These are phyloP conservation scores for Sphaerulina populicola DNA, from an alignment of 2,329 filamentous ascomycete species.

Conservation along the genomic window DNA sequence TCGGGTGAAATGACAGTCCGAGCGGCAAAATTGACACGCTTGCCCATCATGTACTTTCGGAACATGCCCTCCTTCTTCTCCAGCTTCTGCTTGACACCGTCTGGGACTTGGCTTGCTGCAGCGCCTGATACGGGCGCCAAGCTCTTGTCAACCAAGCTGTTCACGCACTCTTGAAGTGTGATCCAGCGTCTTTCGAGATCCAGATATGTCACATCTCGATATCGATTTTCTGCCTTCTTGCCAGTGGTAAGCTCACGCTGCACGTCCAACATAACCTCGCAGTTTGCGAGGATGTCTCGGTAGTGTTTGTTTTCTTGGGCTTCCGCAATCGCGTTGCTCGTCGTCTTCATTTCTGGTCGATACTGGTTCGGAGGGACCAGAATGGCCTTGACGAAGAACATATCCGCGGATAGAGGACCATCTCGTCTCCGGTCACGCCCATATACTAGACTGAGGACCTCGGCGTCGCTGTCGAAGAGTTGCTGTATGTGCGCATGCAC, in stretches of 20 bases:
- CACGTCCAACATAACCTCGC: conserved; percentile 64
- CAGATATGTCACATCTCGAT: conserved; percentile 55
- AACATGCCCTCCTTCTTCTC: conserved; percentile 99
- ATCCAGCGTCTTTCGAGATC: conserved; percentile 77
- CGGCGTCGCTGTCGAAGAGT: conserved; percentile 79
- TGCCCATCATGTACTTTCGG: conserved; percentile 99
- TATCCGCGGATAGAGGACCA: conserved; percentile 46
- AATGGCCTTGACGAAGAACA: conserved; percentile 86
- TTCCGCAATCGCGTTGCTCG: conserved; percentile 73
- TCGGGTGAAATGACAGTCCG: conserved; percentile 97
- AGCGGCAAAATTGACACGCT: conserved; percentile 96
- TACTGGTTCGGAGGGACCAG: conserved; percentile 89
- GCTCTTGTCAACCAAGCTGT: conserved; percentile 83
- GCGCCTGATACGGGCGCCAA: conserved; percentile 73
- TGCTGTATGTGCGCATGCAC: conserved; percentile 69
- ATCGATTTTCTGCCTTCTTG: conserved; percentile 35
- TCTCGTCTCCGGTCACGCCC: conserved; percentile 20
- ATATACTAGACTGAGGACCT: conserved; percentile 78
- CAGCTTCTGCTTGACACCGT: conserved; percentile 93
- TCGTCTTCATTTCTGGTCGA: conserved; percentile 75
- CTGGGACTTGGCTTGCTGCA: conserved; percentile 69
- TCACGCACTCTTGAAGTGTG: conserved; percentile 78
- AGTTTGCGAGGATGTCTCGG: conserved; percentile 70
- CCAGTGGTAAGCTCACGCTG: conserved; percentile 53
- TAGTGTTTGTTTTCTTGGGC: conserved; percentile 82